These are phyloP conservation scores for Rhamnella rubrinervis DNA, from an alignment of 331 rosid genomes.

Conservation along the genomic window DNA sequence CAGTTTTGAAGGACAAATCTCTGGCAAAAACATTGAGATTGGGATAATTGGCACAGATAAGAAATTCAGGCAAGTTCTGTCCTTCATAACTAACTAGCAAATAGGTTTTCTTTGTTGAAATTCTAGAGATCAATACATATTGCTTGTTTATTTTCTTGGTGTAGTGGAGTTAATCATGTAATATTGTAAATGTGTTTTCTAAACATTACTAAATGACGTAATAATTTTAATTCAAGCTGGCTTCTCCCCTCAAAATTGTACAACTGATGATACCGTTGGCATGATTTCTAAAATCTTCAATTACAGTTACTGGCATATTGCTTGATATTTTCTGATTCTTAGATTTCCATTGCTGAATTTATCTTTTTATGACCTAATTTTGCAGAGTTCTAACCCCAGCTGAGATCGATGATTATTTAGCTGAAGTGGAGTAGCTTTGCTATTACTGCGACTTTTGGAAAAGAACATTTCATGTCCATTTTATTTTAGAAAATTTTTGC, in stretches of 20 bases:
- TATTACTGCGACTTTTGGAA: not conserved
- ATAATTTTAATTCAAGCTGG: too few relatives aligned
- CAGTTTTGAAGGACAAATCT: conserved; percentile 95
- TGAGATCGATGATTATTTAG: conserved; percentile 89
- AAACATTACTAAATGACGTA: too few relatives aligned
- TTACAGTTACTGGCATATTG: too few relatives aligned
- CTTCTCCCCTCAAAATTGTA: too few relatives aligned
- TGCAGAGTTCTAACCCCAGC: conserved; percentile 93
- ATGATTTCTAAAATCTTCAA: too few relatives aligned
- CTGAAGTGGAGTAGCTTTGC: conserved; percentile 74
- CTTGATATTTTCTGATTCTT: too few relatives aligned
- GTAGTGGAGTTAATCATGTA: too few relatives aligned
- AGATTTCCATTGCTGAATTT: conserved; percentile 11
- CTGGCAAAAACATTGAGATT: conserved; percentile 88
- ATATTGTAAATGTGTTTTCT: too few relatives aligned
- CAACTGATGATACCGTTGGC: not conserved
- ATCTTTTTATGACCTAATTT: conserved; percentile 12
- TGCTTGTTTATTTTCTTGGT: too few relatives aligned
- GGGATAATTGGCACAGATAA: conserved; percentile 81
- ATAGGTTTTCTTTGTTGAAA: not conserved
- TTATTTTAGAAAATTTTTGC: conserved; percentile 2
- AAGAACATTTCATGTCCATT: not conserved
- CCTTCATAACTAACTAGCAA: not conserved
- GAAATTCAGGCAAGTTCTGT: conserved; percentile 66
- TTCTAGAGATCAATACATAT: too few relatives aligned